Base-by-base conservation (phyloP, 768 basidiomycete genomes). In the Lyophyllum shimeji region DNA sequence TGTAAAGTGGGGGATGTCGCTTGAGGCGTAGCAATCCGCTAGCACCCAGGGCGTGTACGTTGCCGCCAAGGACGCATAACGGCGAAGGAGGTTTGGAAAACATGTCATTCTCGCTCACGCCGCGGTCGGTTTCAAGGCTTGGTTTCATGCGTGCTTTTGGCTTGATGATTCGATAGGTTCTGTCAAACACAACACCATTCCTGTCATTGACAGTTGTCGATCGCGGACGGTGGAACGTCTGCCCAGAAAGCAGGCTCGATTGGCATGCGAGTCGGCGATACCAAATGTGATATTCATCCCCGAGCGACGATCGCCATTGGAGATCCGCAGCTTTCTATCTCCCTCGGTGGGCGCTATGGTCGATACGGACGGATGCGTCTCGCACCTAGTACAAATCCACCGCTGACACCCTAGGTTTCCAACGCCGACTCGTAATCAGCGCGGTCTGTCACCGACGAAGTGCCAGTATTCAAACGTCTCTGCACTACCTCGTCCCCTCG, bases 401-500 rank as follows among this genome's bases (percentile, higher is more conserved):
- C n/a, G n/a, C n/a, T n/a, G n/a, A n/a, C n/a, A n/a, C n/a, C n/a
- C n/a, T n/a, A n/a, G n/a, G n/a, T n/a, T n/a, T n/a, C n/a, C n/a
- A n/a, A n/a, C n/a, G n/a, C n/a, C n/a, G n/a, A n/a, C n/a, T n/a
- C n/a, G n/a, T n/a, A n/a, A n/a, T n/a, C n/a, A n/a, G n/a, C n/a
- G n/a, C n/a, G n/a, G n/a, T n/a, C n/a, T n/a, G n/a, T n/a, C 29
- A 29, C 5, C 29, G 5, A 29, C 29, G 9, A 29, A 5, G 29
- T 4, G 29, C 29, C 9, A 29, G n/a, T 9, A 40, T n/a, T n/a
- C 17, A 40, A 3, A 40, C 6, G 11, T n/a, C 20, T 23, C 20
- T 20, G 18, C 29, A 5, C 49, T 54, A 59, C 15, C 50, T 53
- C 46, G 24, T 23, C 55, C 71, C 73, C 53, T 78, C 76, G 3